phyloP scores from a whole-genome alignment of 345 rosid species.

The Lepidium didymum region DNA sequence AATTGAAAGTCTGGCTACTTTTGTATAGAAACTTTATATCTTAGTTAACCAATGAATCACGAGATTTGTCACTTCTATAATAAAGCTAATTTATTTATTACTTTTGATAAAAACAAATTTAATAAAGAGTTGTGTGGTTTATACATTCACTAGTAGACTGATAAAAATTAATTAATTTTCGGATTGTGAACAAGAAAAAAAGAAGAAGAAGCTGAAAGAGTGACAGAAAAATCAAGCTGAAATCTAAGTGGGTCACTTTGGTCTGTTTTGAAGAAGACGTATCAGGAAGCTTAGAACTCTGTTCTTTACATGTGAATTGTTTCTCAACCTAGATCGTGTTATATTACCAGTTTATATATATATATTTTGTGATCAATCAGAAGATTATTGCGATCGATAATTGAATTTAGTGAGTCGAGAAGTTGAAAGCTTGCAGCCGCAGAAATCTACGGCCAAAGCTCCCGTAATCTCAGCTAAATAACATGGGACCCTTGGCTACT shows the following conservation, averaged over 20 bases:
- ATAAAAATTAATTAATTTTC: background rate
- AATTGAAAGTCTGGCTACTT: background rate
- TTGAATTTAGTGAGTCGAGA: constrained; percentile 1
- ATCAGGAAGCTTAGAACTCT: constrained; percentile 16
- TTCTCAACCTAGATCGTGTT: background rate
- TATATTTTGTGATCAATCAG: too few relatives aligned
- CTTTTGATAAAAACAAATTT: background rate
- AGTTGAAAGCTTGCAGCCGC: background rate
- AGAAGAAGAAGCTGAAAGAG: background rate
- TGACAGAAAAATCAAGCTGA: constrained; percentile 15
- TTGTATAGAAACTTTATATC: background rate
- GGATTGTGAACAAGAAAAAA: background rate
- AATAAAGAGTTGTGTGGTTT: background rate
- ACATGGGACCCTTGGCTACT: background rate
- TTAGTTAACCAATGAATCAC: background rate
- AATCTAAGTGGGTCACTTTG: constrained; percentile 27
- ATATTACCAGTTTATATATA: background rate
- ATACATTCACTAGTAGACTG: background rate
- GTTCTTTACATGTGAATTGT: background rate
- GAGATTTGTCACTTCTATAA: background rate
- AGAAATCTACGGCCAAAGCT: constrained; percentile 6
- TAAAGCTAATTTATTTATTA: background rate
- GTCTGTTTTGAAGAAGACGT: constrained; percentile 20
- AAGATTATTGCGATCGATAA: background rate
- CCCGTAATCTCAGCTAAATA: constrained; percentile 12